Evolutionary conservation across 306 rosid species (phyloP), one percentile per base, ranked within the genome.

Genomic region (Sicyos baderoa): DNA sequence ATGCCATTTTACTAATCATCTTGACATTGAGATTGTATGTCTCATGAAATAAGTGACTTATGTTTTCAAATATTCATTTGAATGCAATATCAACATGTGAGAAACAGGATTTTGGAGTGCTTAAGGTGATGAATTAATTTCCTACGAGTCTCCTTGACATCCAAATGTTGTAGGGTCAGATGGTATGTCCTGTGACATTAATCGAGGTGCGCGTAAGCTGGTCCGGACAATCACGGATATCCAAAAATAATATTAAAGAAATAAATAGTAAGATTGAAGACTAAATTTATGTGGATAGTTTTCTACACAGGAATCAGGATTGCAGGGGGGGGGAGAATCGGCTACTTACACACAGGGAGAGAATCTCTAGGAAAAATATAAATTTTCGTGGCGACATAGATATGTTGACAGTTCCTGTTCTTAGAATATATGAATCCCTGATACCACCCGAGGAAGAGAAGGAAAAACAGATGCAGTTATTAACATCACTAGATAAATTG

Each of bases 381-480:
- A 74, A 63, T 42, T 88, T 88, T 64, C 97, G 96, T 27, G 62
- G 78, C 73, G 99, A 93, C 81, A 90, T 93, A 48, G 88, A 85
- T 64, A 73, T 71, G 78, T 74, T 85, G 25, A 86, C 78, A 71
- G 79, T 72, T 48, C 87, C 86, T 72, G 82, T 93, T 76, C 86
- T 88, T 79, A 67, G 82, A 60, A 84, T 93, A 72, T 85, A 79
- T 57, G 86, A 76, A 45, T 79, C 91, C 45, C 75, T 93, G 72
- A 90, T 85, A 79, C 99, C 99, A 13, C 79, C 96, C 0, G 85
- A 93, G 66, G 99, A 88, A 82, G 99, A 93, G 71, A 93, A 93
- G 78, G 77, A 76, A 35, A 88, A 88, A 83, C 97, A 90, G 78
- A 85, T 73, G 76, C 94, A 90, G 45, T 81, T 93, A 53, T 56